A percentile compares a stretch with the other conserved stretches of the same genome.
Conservation (phyloP, 169 alveolate species). For the Perkinsus olseni region DNA sequence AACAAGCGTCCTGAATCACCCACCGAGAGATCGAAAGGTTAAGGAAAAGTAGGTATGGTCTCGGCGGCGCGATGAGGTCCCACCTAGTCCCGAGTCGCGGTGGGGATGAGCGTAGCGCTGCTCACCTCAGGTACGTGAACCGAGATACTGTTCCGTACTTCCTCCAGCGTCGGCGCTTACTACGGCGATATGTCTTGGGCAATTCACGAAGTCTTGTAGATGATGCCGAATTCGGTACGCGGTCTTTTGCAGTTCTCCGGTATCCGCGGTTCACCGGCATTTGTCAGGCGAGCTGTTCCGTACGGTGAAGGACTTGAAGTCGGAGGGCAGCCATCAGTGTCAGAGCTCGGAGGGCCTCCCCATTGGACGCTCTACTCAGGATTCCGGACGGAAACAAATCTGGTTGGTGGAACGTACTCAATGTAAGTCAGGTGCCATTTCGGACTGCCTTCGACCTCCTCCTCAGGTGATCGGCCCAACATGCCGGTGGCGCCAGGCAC, state of each 20-base stretch:
- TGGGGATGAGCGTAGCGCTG: too few relatives aligned
- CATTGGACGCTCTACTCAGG: background rate
- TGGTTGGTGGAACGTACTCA: background rate
- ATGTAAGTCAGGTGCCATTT: background rate
- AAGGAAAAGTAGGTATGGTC: background rate
- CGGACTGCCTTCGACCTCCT: background rate
- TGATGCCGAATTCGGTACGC: background rate
- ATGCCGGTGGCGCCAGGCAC: background rate
- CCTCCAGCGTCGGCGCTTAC: background rate
- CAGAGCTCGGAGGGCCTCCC: background rate
- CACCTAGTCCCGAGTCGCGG: too few relatives aligned
- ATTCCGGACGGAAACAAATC: background rate
- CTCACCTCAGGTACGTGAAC: background rate
- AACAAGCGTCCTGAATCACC: background rate
- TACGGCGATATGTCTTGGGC: background rate
- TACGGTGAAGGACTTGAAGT: background rate
- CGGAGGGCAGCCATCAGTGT: background rate
- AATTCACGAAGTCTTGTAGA: background rate
- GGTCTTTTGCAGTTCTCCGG: background rate
- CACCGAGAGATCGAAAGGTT: background rate
- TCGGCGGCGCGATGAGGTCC: too few relatives aligned
- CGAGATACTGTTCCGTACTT: background rate
- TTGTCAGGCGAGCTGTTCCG: background rate
- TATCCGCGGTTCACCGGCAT: background rate
- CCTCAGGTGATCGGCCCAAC: background rate